Percentiles rank a stretch among this genome's conserved stretches.
Conservation (phyloP, 352 stramenopile genomes). For the Vaucheria bursata region DNA sequence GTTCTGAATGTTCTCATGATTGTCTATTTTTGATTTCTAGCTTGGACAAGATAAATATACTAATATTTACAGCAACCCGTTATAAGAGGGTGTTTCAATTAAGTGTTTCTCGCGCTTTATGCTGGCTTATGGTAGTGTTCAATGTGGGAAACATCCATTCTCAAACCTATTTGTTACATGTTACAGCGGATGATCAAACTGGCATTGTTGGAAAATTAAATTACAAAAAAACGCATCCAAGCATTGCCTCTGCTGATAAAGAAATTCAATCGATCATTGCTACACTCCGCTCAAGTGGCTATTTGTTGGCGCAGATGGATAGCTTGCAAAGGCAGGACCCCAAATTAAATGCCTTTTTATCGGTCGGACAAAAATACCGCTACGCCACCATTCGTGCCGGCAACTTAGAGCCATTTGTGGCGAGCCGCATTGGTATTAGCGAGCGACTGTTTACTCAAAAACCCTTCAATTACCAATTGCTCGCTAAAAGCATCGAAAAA, state of each 20-base stretch:
- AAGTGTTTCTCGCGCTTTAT: no score
- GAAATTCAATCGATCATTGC: neutral
- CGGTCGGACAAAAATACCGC: neutral
- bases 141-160: no score
- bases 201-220: neutral
- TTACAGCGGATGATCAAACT: no score
- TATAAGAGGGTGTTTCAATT: no score
- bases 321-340: neutral
- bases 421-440: neutral
- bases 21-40: no score
- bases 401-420: neutral
- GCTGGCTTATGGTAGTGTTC: no score
- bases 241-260: neutral
- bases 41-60: no score
- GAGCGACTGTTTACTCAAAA: neutral
- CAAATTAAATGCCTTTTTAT: neutral
- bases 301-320: neutral
- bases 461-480: neutral
- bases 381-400: neutral
- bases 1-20: no score
- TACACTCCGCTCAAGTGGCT: neutral
- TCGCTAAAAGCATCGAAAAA: neutral
- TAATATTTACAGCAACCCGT: no score
- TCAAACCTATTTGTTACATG: no score
- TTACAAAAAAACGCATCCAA: neutral